Percentiles rank a stretch among this genome's conserved stretches.
Evolutionary conservation across 768 basidiomycete genomes (phyloP).

Genomic region (Termitomyces sp.): DNA sequence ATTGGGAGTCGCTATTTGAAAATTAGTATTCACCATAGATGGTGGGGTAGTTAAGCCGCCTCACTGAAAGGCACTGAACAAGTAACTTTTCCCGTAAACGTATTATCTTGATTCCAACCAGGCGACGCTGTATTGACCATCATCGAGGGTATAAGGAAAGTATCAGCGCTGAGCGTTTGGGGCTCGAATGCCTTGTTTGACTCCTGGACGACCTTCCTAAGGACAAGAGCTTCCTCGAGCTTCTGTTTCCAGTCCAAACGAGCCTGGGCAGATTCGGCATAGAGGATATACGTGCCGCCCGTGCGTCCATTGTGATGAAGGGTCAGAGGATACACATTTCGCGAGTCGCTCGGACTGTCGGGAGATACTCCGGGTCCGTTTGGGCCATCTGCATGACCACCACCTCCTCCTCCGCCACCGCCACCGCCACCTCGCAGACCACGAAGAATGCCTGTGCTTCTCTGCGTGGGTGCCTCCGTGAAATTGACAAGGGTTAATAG

Average conservation of each 20-base stretch:
- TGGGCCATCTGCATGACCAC: slow-evolving; percentile 23
- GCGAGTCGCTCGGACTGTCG: slow-evolving; percentile 52
- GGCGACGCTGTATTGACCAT: slow-evolving; percentile 40
- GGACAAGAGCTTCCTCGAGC: slow-evolving; percentile 79
- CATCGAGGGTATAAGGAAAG: slow-evolving; percentile 74
- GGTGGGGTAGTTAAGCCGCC: slow-evolving; percentile 33
- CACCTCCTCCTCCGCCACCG: slow-evolving; percentile 19
- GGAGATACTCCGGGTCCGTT: slow-evolving; percentile 21
- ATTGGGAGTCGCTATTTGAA: slow-evolving; percentile 67
- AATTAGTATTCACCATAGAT: not conserved
- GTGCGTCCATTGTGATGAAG: slow-evolving; percentile 85
- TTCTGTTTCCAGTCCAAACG: slow-evolving; percentile 88
- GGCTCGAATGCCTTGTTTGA: slow-evolving; percentile 94
- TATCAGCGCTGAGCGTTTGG: slow-evolving; percentile 83
- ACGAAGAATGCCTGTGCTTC: slow-evolving; percentile 67
- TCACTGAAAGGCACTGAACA: slow-evolving; percentile 91
- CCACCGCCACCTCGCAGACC: slow-evolving; percentile 43
- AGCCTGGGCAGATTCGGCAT: slow-evolving; percentile 72
- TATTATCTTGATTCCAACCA: slow-evolving; percentile 69
- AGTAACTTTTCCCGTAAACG: slow-evolving; percentile 81
- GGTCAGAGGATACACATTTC: slow-evolving; percentile 81
- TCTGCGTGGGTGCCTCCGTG: slow-evolving; percentile 71
- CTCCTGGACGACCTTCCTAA: slow-evolving; percentile 85
- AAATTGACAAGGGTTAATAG: slow-evolving; percentile 83
- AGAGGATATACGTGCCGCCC: slow-evolving; percentile 83